Base-by-base conservation (phyloP, 73 alveolate genomes). In the Stentor coeruleus region DNA sequence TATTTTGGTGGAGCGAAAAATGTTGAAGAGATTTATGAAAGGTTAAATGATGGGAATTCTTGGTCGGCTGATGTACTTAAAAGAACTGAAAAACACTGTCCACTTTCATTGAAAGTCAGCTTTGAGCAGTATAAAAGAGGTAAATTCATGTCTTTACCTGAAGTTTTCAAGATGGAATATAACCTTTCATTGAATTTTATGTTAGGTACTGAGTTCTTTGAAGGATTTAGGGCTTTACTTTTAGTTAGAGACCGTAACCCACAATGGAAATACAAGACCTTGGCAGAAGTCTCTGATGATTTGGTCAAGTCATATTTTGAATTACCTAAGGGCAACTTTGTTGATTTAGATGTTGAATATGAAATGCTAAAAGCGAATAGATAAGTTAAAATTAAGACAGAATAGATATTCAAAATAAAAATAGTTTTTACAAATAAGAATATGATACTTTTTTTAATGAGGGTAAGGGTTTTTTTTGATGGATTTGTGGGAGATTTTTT, bases 221-320 rank as follows among this genome's bases (percentile, higher is more conserved):
- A 95, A 81, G 99, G 99, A 35, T 95, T 94, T 41, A 87, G 97
- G 77, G 94, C 98, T 1, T 86, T 87, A 2, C 89, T 95, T 26
- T 83, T 95, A 35, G 98, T 92, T 84, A 95, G 87, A 84, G 97
- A 90, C 82, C 92, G 90, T 74, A 85, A 89, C 41, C 98, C 98
- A 15, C 81, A 93, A 74, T 95, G 96, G 97, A 77, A 28, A 59
- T 92, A 87, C 77, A 87, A 90, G 80, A 58, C 87, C 41, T 87
- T 96, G 2, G 86, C 82, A 41, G 96, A 91, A 0, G 95, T 94
- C 3, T 89, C 91, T 3, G 42, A 92, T 14, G 59, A 86, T 26
- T 93, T 89, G 76, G 86, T 92, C 55, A 87, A 76, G 28, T 59
- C 49, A 38, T 94, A 91, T 92, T 94, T 94, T 81, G 91, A 91